Base-by-base conservation (phyloP, 129 eudicot species). In the Flaveria sonorensis region DNA sequence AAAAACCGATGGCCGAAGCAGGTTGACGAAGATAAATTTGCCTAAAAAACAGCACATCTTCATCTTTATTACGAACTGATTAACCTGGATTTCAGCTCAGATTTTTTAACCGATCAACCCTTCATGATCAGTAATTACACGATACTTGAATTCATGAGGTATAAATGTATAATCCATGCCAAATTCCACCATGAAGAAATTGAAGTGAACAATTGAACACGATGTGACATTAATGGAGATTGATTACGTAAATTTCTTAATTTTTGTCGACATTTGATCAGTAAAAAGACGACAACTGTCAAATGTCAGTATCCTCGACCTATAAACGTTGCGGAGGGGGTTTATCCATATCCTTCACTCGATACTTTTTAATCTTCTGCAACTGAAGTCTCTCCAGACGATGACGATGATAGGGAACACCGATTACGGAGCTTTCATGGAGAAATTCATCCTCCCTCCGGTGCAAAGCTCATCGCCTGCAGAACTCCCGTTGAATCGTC, bases 381-480 rank as follows among this genome's bases (percentile, higher is more conserved):
- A 57, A 42, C 65, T 68, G 71, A 48, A 74, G 45, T 8, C 19
- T 68, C 24, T 6, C 3, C 6, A 36, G 40, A 36, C 69, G 20
- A 66, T 80, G 75, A 60, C 66, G 70, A 84, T 85, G 89, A 75
- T 62, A 1, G 64, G 23, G 14, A 75, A 50, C 18, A 46, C 85
- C 16, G 88, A 91, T 66, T 78, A 84, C 80, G 97, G 98, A 84
- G 98, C 93, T 57, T 91, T 87, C 88, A 86, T 84, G 81, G 93
- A 94, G 61, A 85, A 91, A 79, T 87, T 94, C 88, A 76, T 78
- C 32, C 84, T 86, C 6, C 63, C 69, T 8, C 83, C 86, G 10
- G 26, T 66, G 14, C 50, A 83, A 20, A 20, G 77, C 46, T 51
- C 91, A 15, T 80, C 90, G 16, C 66, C 71, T 9, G 69, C 78